Percentiles rank a stretch among this genome's conserved stretches.
phyloP scores from a whole-genome alignment of 2,329 filamentous ascomycete genomes.

The Fusarium napiforme region DNA sequence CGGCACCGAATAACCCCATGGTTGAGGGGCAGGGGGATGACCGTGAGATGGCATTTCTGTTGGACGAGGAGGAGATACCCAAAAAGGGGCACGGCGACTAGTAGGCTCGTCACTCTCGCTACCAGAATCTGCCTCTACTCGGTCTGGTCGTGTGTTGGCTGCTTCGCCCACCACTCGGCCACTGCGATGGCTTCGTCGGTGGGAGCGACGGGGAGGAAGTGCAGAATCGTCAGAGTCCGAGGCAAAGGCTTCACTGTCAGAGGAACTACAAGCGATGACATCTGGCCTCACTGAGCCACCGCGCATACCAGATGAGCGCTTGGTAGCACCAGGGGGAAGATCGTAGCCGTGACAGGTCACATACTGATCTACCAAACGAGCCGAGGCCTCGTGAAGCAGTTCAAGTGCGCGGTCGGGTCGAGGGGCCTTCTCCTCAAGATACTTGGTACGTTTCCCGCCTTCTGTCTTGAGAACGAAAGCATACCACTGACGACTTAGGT shows the following conservation, averaged over 20 bases:
- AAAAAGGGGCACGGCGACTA: slow-evolving; percentile 10
- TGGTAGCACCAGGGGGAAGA: slow-evolving; percentile 27
- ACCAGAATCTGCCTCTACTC: slow-evolving; percentile 15
- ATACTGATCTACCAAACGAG: slow-evolving; percentile 50
- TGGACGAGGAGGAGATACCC: slow-evolving; percentile 9
- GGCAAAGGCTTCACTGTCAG: slow-evolving; percentile 32
- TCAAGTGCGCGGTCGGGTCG: slow-evolving; percentile 50
- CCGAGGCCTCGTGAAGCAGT: slow-evolving; percentile 52
- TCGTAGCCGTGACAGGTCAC: slow-evolving; percentile 50
- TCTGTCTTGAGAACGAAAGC: slow-evolving; percentile 43
- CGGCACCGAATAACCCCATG: slow-evolving; percentile 16
- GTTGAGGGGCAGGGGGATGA: slow-evolving; percentile 7
- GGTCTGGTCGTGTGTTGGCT: slow-evolving; percentile 13
- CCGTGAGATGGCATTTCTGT: slow-evolving; percentile 6
- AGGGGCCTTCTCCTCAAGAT: slow-evolving; percentile 48
- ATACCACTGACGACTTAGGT: slow-evolving; percentile 40
- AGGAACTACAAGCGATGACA: slow-evolving; percentile 38
- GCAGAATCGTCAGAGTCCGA: slow-evolving; percentile 42
- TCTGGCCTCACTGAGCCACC: slow-evolving; percentile 24
- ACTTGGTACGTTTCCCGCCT: slow-evolving; percentile 40
- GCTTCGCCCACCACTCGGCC: slow-evolving; percentile 21
- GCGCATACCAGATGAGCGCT: slow-evolving; percentile 14
- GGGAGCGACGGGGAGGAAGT: slow-evolving; percentile 12
- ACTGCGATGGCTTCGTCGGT: slow-evolving; percentile 24
- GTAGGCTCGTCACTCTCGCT: slow-evolving; percentile 12